These are phyloP conservation scores for Kondoa malvinella DNA, from an alignment of 768 basidiomycete species.

Conservation along the genomic window DNA sequence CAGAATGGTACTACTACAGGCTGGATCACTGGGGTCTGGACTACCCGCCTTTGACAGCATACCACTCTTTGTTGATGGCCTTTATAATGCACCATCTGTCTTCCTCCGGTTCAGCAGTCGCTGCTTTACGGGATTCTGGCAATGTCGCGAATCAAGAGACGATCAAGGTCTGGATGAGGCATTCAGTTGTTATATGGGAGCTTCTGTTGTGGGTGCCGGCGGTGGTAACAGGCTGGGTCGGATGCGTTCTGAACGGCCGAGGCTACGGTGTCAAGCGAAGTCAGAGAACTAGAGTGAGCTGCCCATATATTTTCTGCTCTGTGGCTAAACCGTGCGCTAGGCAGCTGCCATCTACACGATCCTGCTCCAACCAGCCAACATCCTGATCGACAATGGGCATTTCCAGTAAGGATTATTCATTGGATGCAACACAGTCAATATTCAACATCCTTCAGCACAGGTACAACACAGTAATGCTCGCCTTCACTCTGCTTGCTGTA, in stretches of 20 bases:
- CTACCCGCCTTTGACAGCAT: slow-evolving; percentile 85
- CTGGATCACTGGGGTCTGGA: slow-evolving; percentile 85
- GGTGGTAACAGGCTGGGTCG: slow-evolving; percentile 46
- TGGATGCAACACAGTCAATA: neutral
- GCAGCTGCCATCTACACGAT: slow-evolving; percentile 46
- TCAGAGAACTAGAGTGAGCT: slow-evolving; percentile 50
- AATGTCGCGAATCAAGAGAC: slow-evolving; percentile 32
- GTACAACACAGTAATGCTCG: slow-evolving; percentile 87
- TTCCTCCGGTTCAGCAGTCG: slow-evolving; percentile 42
- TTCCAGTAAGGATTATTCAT: slow-evolving; percentile 43
- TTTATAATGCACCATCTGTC: slow-evolving; percentile 9
- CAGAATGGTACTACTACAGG: slow-evolving; percentile 75
- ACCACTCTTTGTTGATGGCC: slow-evolving; percentile 32
- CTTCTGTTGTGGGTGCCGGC: slow-evolving; percentile 58
- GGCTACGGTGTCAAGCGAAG: slow-evolving; percentile 10
- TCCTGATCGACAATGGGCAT: slow-evolving; percentile 79
- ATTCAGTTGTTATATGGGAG: slow-evolving; percentile 54
- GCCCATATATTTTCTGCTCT: neutral
- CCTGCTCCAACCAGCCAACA: slow-evolving; percentile 63
- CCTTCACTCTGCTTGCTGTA: slow-evolving; percentile 40
- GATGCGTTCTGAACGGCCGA: slow-evolving; percentile 42
- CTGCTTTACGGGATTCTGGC: slow-evolving; percentile 49
- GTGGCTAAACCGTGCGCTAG: neutral
- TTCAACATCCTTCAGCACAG: slow-evolving; percentile 16
- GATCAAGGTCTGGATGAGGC: slow-evolving; percentile 51